A percentile compares a stretch with the other conserved stretches of the same genome.
phyloP scores from a whole-genome alignment of 208 protist genomes.

The Novymonas esmeraldas region DNA sequence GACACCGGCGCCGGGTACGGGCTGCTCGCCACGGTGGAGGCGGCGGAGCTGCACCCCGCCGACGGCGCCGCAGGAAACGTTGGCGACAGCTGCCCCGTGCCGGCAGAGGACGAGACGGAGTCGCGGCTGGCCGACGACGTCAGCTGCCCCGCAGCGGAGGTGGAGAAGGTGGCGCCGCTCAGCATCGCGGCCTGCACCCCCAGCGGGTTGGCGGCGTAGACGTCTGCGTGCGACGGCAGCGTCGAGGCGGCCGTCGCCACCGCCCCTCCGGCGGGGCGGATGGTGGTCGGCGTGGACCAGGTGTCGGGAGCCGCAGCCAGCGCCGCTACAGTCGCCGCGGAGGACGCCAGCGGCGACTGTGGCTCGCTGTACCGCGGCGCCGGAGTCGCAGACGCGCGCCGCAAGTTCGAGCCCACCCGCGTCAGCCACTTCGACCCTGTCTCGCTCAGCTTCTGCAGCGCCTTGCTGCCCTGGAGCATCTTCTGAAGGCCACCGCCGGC shows the following conservation, averaged over 20 bases:
- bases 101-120: neutral
- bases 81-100: neutral
- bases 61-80: neutral
- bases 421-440: constrained; percentile 31
- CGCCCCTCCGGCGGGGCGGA: neutral
- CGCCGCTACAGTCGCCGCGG: neutral
- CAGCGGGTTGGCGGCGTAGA: neutral
- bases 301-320: neutral
- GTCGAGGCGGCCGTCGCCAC: neutral
- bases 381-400: constrained; percentile 2
- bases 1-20: neutral
- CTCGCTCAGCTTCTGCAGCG: constrained; percentile 22
- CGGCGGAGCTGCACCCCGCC: neutral
- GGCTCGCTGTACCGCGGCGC: constrained; percentile 7
- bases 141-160: neutral
- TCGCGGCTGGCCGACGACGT: neutral
- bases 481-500: constrained; percentile 22
- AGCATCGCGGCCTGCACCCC: too few species aligned
- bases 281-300: neutral
- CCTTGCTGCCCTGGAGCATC: constrained; percentile 22
- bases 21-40: neutral
- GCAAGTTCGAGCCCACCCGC: constrained; percentile 17
- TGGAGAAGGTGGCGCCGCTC: neutral
- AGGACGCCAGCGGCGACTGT: neutral
- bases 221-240: neutral